Conservation (phyloP, 2,329 filamentous ascomycete species). For the Fusarium udum region DNA sequence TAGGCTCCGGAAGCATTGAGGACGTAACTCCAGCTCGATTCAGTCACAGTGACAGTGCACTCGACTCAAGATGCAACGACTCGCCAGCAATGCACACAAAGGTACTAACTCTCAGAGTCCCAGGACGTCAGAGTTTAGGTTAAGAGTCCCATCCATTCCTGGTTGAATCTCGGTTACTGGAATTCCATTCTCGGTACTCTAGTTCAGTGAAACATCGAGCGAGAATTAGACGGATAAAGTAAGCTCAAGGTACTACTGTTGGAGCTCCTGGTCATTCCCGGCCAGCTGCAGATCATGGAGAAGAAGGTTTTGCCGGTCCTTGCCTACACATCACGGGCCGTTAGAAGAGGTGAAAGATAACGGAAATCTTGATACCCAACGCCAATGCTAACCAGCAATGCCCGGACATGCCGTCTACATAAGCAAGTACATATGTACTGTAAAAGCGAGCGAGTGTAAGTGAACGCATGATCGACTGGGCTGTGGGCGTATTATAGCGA, state of each 20-base stretch:
- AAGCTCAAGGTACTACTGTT: slow-evolving; percentile 6
- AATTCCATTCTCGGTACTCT: slow-evolving; percentile 7
- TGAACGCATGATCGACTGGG: slow-evolving; percentile 4
- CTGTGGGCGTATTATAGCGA: background rate
- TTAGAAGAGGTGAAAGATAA: slow-evolving; percentile 38
- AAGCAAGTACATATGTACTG: slow-evolving; percentile 3
- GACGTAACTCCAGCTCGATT: background rate
- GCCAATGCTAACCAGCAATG: background rate
- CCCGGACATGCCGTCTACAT: background rate
- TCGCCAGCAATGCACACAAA: background rate
- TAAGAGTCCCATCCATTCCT: background rate
- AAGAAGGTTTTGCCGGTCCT: slow-evolving; percentile 29
- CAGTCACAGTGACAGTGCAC: background rate
- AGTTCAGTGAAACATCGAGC: slow-evolving; percentile 14
- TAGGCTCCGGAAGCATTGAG: background rate
- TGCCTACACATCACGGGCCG: slow-evolving; percentile 27
- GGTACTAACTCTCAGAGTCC: background rate
- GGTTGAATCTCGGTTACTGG: background rate
- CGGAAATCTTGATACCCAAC: slow-evolving; percentile 37
- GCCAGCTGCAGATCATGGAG: slow-evolving; percentile 28
- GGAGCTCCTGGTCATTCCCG: background rate
- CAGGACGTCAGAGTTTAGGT: background rate
- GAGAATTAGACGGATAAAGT: slow-evolving; percentile 15
- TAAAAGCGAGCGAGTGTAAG: slow-evolving; percentile 8
- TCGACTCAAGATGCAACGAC: slow-evolving; percentile 4